A percentile compares a stretch with the other conserved stretches of the same genome.
These are phyloP conservation scores for Colletotrichum siamense DNA, from an alignment of 2,329 filamentous ascomycete genomes.

Conservation along the genomic window DNA sequence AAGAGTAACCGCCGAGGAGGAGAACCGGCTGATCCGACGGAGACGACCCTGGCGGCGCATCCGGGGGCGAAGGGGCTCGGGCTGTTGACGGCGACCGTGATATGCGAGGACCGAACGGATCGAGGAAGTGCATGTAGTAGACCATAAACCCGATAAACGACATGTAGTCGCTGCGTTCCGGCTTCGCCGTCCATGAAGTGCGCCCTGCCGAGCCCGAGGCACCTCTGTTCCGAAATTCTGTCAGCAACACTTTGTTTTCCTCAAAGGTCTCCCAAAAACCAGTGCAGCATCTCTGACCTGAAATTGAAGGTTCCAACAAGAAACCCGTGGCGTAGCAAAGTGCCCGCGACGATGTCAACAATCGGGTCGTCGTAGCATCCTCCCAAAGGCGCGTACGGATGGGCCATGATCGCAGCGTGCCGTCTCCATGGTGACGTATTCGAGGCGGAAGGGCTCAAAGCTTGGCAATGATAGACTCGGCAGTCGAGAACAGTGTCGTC, in stretches of 20 bases:
- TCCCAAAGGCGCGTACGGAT: slow-evolving; percentile 89
- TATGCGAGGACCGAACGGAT: slow-evolving; percentile 36
- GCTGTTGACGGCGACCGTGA: background rate
- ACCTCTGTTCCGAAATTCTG: slow-evolving; percentile 60
- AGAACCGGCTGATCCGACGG: slow-evolving; percentile 38
- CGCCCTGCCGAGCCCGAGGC: slow-evolving; percentile 75
- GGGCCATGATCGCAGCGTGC: slow-evolving; percentile 73
- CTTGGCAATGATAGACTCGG: slow-evolving; percentile 77
- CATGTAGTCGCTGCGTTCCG: slow-evolving; percentile 82
- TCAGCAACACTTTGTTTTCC: background rate
- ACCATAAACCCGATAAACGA: slow-evolving; percentile 82
- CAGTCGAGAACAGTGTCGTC: slow-evolving; percentile 80
- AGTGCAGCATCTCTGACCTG: slow-evolving; percentile 57
- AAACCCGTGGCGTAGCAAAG: slow-evolving; percentile 73
- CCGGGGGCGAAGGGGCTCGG: background rate
- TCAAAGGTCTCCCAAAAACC: background rate
- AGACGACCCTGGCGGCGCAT: background rate
- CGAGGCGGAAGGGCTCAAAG: slow-evolving; percentile 38
- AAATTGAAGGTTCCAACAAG: slow-evolving; percentile 93
- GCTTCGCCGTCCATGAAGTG: slow-evolving; percentile 86
- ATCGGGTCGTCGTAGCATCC: slow-evolving; percentile 85
- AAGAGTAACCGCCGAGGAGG: slow-evolving; percentile 84
- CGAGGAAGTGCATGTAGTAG: slow-evolving; percentile 71
- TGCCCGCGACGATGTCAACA: slow-evolving; percentile 68
- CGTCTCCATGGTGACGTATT: slow-evolving; percentile 47